A percentile compares a stretch with the other conserved stretches of the same genome.
phyloP scores from a whole-genome alignment of 192 early-diverging fungal species.

The Coemansia sp. region DNA sequence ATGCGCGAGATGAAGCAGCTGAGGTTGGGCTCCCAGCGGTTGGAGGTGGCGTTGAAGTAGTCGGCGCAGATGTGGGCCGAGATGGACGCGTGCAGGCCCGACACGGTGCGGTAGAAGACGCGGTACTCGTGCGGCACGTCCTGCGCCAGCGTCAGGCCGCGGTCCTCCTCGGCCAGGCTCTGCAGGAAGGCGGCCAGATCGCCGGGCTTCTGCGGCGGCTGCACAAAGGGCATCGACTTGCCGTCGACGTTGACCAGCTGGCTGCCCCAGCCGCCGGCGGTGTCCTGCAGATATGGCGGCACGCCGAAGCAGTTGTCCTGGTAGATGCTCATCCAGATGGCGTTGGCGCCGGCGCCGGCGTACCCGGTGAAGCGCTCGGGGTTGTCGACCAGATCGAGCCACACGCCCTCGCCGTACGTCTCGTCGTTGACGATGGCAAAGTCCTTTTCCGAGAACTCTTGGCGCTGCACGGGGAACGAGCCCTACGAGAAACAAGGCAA shows the following conservation, averaged over 20 bases:
- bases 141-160: conserved; percentile 45
- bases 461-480: conserved; percentile 35
- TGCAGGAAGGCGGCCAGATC: conserved; percentile 53
- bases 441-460: conserved; percentile 70
- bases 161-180: conserved; percentile 51
- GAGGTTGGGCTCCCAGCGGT: conserved; percentile 86
- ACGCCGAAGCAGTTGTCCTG: conserved; percentile 95
- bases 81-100: conserved; percentile 91
- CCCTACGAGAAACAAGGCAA: conserved; percentile 3
- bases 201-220: conserved; percentile 47
- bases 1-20: conserved; percentile 90
- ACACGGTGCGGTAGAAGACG: conserved; percentile 39
- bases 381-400: conserved; percentile 87
- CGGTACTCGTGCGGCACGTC: conserved; percentile 46
- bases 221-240: conserved; percentile 48
- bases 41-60: conserved; percentile 82
- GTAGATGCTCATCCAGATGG: conserved; percentile 97
- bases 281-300: conserved; percentile 55
- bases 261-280: conserved; percentile 52
- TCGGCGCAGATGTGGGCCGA: conserved; percentile 97
- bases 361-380: conserved; percentile 98
- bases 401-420: conserved; percentile 64
- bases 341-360: conserved; percentile 77
- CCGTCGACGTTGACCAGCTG: conserved; percentile 44
- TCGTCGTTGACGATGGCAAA: conserved; percentile 90